phyloP scores from a whole-genome alignment of 108 stramenopile species.

The Mayamaea pseudoterrestris region DNA sequence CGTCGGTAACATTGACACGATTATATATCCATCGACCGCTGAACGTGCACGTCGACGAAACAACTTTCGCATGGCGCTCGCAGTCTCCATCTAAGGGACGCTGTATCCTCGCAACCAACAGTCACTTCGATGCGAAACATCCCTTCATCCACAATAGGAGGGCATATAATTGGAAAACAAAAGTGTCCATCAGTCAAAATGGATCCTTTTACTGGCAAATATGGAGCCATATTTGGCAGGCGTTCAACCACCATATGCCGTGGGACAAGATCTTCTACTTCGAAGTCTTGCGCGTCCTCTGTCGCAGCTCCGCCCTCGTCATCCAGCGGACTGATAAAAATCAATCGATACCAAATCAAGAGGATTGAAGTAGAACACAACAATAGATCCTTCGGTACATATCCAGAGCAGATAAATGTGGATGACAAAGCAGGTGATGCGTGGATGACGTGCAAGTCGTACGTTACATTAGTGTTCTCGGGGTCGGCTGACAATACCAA shows the following conservation, averaged over 20 bases:
- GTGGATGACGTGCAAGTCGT: constrained; percentile 7
- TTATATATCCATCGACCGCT: too few relatives aligned
- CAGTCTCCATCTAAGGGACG: not conserved
- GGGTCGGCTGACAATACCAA: constrained; percentile 16
- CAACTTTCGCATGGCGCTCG: too few relatives aligned
- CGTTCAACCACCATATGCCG: too few relatives aligned
- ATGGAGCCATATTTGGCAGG: not conserved
- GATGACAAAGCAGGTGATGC: constrained; percentile 5
- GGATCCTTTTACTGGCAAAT: not conserved
- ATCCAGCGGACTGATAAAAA: constrained; percentile 3
- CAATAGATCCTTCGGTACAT: constrained; percentile 11
- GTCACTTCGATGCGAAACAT: constrained; percentile 1
- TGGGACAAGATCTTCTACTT: not conserved
- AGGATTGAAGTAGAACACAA: constrained; percentile 14
- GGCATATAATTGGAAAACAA: not conserved
- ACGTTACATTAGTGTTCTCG: constrained; percentile 2
- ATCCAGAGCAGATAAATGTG: constrained; percentile 17
- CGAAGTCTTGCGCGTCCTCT: constrained; percentile 3
- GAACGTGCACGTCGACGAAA: too few relatives aligned
- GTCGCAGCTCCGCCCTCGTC: constrained; percentile 1
- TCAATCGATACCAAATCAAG: constrained; percentile 20
- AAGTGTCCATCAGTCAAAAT: constrained; percentile 2
- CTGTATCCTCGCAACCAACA: constrained; percentile 2
- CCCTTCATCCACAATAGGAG: constrained; percentile 2
- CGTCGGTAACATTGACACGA: too few relatives aligned